phyloP scores from a whole-genome alignment of 768 basidiomycete species.

The Termitomyces sp. region DNA sequence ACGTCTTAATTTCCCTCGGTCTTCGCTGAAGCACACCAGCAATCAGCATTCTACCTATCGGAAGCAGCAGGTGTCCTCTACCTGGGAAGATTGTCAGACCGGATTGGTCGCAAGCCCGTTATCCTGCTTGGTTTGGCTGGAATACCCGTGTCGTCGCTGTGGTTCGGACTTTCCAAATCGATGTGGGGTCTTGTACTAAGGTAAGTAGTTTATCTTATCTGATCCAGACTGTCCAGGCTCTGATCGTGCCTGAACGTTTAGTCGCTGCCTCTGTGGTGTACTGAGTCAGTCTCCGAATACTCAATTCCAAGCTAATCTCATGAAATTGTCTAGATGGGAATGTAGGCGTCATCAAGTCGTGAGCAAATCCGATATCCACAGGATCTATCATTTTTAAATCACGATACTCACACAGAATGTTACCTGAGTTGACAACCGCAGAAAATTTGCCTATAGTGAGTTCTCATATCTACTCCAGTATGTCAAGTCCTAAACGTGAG shows the following conservation, averaged over 20 bases:
- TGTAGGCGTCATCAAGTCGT: conserved; percentile 63
- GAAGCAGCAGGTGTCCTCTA: conserved; percentile 71
- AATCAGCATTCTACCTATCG: conserved; percentile 72
- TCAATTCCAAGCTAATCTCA: not conserved
- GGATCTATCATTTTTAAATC: not conserved
- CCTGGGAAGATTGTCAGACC: conserved; percentile 71
- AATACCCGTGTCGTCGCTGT: conserved; percentile 62
- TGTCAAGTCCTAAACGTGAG: not conserved
- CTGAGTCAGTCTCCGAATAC: conserved; percentile 36
- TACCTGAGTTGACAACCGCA: not conserved
- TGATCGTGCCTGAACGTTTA: not conserved
- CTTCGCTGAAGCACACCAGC: conserved; percentile 32
- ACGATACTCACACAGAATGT: not conserved
- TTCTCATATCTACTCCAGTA: not conserved
- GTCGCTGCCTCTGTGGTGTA: conserved; percentile 1
- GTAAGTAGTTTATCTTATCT: conserved; percentile 18
- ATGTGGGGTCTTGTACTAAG: conserved; percentile 59
- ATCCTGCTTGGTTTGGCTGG: conserved; percentile 63
- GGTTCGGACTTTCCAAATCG: conserved; percentile 67
- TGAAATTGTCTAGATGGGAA: conserved; percentile 37
- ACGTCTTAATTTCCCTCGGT: not conserved
- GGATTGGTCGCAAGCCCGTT: conserved; percentile 71
- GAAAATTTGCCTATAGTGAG: conserved; percentile 3
- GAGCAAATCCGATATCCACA: not conserved
- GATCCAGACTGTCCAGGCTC: not conserved